Conservation (phyloP, 768 basidiomycete genomes). For the Coprinopsis sp. region DNA sequence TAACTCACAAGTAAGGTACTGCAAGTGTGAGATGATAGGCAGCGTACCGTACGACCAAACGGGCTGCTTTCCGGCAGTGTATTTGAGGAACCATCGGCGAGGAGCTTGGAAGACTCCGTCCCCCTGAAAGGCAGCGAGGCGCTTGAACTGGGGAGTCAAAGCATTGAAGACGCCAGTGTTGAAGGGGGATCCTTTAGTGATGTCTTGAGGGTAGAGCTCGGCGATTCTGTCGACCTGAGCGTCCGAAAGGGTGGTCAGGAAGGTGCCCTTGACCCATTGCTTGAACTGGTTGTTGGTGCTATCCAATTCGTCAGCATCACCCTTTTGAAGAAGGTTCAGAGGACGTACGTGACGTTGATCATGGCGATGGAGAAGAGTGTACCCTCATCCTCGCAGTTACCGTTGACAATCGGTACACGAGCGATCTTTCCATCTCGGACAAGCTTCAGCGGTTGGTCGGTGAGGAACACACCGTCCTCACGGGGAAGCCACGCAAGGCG, state of each 20-base stretch:
- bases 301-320: no score
- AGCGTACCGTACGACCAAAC: constrained; percentile 41
- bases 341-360: constrained; percentile 39
- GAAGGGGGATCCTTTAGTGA: constrained; percentile 45
- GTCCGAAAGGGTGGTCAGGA: constrained; percentile 11
- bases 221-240: constrained; percentile 17
- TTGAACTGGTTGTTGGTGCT: constrained; percentile 19
- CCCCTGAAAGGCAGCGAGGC: constrained; percentile 45
- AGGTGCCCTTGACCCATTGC: constrained; percentile 18
- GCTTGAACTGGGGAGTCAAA: constrained; percentile 44
- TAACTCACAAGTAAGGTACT: background rate
- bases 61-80: constrained; percentile 33
- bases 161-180: constrained; percentile 38
- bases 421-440: constrained; percentile 41
- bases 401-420: constrained; percentile 44
- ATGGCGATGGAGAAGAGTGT: constrained; percentile 43
- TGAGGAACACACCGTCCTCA: constrained; percentile 46
- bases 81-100: constrained; percentile 42
- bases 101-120: constrained; percentile 50
- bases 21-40: constrained; percentile 2
- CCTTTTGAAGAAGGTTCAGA: no score
- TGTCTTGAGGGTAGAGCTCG: constrained; percentile 33
- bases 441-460: constrained; percentile 37
- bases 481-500: constrained; percentile 42
- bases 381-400: constrained; percentile 54